Evolutionary conservation across 2,329 filamentous ascomycete species (phyloP), one percentile per base, ranked within the genome.

Genomic region (Metarhizium anisopliae): DNA sequence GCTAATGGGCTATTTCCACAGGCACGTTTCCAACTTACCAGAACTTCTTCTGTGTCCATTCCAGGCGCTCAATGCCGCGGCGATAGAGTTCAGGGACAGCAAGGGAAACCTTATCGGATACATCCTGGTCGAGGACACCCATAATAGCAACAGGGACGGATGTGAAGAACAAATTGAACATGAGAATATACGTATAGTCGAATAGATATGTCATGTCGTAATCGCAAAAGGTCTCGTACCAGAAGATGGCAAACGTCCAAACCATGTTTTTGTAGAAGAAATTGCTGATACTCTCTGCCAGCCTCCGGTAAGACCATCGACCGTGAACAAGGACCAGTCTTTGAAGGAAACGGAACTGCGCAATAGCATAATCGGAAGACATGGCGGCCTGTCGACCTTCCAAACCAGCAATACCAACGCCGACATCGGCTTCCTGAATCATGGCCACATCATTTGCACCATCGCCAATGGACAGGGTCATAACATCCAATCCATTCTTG

Each of bases 261-360:
- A 97, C 87, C 72, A 99, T 88, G 76, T 97, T 99, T 87, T 99
- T 99, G 83, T 97, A 99, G 78, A 99, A 99, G 80, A 99, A 99
- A 71, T 99, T 99, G 70, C 91, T 90, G 66, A 95, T 96, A 50
- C 87, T 89, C 75, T 99, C 94, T 35, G 87, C 90, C 69, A 99
- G 76, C 64, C 94, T 85, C 54, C 93, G 84, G 74, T 99, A 99
- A n/a, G 91, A 96, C 90, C 92, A 96, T 57, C 92, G 84, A 57
- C 92, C 92, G 68, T 96, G 92, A 4, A 96, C 91, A 20, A 96
- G 81, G 35, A 96, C 82, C 58, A 96, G 77, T 55, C 92, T 80
- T 64, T 91, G 86, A 53, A 96, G 77, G 74, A 89, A 96, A 45
- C 90, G 83, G 77, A 96, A 96, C 71, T 96, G 92, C 1, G 90